Evolutionary conservation across 768 basidiomycete genomes (phyloP).

Genomic region (Cyathus striatus): DNA sequence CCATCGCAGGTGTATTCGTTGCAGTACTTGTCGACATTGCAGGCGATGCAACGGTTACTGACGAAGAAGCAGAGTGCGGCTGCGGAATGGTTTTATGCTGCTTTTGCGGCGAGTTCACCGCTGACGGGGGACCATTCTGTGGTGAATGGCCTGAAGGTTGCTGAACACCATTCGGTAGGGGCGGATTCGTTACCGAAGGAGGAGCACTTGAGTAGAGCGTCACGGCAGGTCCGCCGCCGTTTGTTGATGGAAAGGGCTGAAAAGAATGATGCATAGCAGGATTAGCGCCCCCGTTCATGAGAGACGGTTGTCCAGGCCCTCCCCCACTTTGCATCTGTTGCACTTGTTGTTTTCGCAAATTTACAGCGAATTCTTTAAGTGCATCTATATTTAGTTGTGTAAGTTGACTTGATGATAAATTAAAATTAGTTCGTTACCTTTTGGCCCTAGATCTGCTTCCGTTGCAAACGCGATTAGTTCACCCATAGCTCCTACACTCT

Average conservation of each 20-base stretch:
- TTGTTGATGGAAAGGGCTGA: slow-evolving; percentile 15
- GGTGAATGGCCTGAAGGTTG: slow-evolving; percentile 37
- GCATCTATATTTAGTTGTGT: no score
- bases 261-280: no score
- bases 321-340: no score
- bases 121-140: slow-evolving; percentile 46
- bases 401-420: no score
- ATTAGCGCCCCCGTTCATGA: slow-evolving; percentile 11
- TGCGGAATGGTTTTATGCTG: slow-evolving; percentile 54
- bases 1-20: slow-evolving; percentile 44
- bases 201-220: slow-evolving; percentile 49
- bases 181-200: slow-evolving; percentile 40
- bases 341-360: no score
- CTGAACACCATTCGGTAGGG: slow-evolving; percentile 16
- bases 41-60: slow-evolving; percentile 18
- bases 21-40: slow-evolving; percentile 31
- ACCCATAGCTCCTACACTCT: slow-evolving; percentile 76
- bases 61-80: slow-evolving; percentile 14
- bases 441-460: slow-evolving; percentile 51
- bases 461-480: slow-evolving; percentile 67
- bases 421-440: no score
- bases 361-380: slow-evolving; percentile 31
- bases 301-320: slow-evolving; percentile 11
- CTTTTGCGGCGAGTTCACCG: slow-evolving; percentile 55
- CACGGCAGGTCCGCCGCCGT: slow-evolving; percentile 4